phyloP scores from a whole-genome alignment of 768 basidiomycete genomes.

The Suillus plorans region DNA sequence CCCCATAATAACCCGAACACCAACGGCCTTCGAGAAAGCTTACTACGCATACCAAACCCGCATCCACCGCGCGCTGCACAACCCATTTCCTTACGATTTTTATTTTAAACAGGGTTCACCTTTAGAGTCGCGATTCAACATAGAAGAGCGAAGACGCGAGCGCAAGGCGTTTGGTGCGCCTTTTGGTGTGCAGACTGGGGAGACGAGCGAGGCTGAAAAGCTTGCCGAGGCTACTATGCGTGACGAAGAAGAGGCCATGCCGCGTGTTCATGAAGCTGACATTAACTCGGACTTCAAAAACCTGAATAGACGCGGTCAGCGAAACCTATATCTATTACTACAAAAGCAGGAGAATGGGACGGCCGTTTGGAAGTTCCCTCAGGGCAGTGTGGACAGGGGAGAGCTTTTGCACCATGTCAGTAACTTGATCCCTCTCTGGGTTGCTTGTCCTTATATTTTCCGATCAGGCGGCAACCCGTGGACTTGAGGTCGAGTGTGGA shows the following conservation, averaged over 20 bases:
- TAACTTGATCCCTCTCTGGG: not conserved
- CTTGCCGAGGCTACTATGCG: constrained; percentile 59
- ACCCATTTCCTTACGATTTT: constrained; percentile 86
- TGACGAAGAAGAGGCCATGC: constrained; percentile 61
- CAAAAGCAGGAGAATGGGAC: constrained; percentile 46
- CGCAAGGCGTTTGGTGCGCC: constrained; percentile 67
- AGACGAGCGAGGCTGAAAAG: constrained; percentile 47
- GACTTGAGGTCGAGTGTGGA: constrained; percentile 73
- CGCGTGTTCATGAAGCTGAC: constrained; percentile 65
- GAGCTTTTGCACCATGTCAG: constrained; percentile 80
- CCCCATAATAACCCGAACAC: constrained; percentile 71
- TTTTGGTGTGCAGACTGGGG: constrained; percentile 48
- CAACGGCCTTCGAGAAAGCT: constrained; percentile 71
- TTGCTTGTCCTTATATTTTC: not conserved
- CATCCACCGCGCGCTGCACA: constrained; percentile 80
- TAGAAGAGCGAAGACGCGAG: constrained; percentile 75
- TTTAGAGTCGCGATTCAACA: constrained; percentile 75
- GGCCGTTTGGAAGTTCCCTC: constrained; percentile 80
- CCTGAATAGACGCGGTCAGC: constrained; percentile 77
- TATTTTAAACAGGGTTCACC: constrained; percentile 93
- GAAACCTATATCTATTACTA: constrained; percentile 88
- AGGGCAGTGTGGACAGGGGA: constrained; percentile 56
- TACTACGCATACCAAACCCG: constrained; percentile 84
- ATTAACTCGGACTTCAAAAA: constrained; percentile 59
- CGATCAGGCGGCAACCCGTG: constrained; percentile 68